Evolutionary conservation across 257 asterid genomes (phyloP).

Genomic region (Paraleonurus japonicus): DNA sequence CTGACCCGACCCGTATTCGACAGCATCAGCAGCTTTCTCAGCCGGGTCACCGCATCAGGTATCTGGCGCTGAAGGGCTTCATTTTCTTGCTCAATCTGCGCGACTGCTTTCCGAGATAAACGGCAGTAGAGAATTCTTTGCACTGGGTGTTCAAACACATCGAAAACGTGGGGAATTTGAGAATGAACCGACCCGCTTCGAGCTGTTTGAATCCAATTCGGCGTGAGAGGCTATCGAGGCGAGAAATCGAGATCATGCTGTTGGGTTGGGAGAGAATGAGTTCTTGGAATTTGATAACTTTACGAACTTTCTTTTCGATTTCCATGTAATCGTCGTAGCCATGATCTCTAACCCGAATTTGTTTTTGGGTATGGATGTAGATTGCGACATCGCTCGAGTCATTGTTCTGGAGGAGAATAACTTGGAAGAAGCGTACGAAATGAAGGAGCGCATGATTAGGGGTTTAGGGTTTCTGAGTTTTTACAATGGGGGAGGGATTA

Average conservation of each 20-base stretch:
- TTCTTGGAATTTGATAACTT: slow-evolving; percentile 67
- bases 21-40: slow-evolving; percentile 62
- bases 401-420: slow-evolving; percentile 18
- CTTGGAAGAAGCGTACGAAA: slow-evolving; percentile 29
- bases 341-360: slow-evolving; percentile 75
- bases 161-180: slow-evolving; percentile 78
- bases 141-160: slow-evolving; percentile 90
- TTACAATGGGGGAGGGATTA: too few relatives aligned
- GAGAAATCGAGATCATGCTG: slow-evolving; percentile 56
- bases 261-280: slow-evolving; percentile 64
- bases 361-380: slow-evolving; percentile 84
- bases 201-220: slow-evolving; percentile 69
- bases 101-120: slow-evolving; percentile 50
- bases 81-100: slow-evolving; percentile 68
- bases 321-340: slow-evolving; percentile 85
- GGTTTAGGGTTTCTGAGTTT: slow-evolving; percentile 5
- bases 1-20: slow-evolving; percentile 73
- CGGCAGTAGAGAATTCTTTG: slow-evolving; percentile 79
- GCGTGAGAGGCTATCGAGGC: slow-evolving; percentile 60
- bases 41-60: slow-evolving; percentile 59
- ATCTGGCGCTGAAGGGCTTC: slow-evolving; percentile 61
- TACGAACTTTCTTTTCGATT: slow-evolving; percentile 74
- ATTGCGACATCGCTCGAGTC: slow-evolving; percentile 59
- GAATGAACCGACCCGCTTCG: slow-evolving; percentile 73
- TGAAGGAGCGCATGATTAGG: slow-evolving; percentile 33